These are phyloP conservation scores for Fraxinus nigra DNA, from an alignment of 305 asterid species.

Conservation along the genomic window DNA sequence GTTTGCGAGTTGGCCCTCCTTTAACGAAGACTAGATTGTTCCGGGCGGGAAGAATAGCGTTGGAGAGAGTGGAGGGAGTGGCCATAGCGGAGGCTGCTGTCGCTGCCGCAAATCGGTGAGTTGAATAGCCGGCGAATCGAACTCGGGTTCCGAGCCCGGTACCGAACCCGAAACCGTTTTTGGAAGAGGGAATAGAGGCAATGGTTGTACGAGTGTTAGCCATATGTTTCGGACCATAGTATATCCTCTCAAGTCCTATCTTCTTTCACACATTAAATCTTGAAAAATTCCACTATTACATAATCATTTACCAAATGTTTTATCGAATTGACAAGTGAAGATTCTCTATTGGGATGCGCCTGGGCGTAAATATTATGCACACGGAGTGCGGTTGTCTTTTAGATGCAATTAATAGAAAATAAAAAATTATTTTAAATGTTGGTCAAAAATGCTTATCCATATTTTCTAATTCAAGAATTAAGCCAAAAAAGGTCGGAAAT, in stretches of 20 bases:
- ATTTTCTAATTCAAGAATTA: background rate
- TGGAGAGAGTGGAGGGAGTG: slow-evolving; percentile 12
- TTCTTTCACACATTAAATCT: background rate
- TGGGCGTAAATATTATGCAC: too few species aligned
- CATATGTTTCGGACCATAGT: background rate
- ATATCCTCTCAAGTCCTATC: background rate
- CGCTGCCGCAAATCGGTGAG: slow-evolving; percentile 1
- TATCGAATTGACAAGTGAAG: too few species aligned
- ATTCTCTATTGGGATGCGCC: too few species aligned
- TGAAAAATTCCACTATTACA: background rate
- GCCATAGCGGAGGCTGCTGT: slow-evolving; percentile 2
- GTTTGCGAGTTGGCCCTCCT: background rate
- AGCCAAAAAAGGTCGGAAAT: background rate
- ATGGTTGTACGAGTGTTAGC: background rate
- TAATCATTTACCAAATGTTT: too few species aligned
- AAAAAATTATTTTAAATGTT: background rate
- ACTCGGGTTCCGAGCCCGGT: slow-evolving; percentile 15
- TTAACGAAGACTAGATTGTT: slow-evolving; percentile 1
- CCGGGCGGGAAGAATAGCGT: slow-evolving; percentile 8
- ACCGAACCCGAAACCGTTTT: background rate
- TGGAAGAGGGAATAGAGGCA: background rate
- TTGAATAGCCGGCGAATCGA: background rate
- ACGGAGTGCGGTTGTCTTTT: too few species aligned
- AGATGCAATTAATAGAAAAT: background rate
- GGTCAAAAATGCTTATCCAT: background rate